Percentiles rank a stretch among this genome's conserved stretches.
Conservation (phyloP, 305 asterid genomes). For the Fraxinus floribunda region DNA sequence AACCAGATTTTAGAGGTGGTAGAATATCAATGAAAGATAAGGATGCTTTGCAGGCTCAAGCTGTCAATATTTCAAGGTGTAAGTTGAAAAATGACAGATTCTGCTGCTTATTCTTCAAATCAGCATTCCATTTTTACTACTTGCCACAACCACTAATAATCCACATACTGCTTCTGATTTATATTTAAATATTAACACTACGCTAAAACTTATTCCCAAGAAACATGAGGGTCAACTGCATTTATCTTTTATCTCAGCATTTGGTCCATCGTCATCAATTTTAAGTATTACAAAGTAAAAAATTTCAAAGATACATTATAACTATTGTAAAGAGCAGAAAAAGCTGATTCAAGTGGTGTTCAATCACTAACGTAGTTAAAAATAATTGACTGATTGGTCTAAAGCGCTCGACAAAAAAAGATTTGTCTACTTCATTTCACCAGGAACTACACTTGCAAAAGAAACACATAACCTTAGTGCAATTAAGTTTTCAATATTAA, state of each 20-base stretch:
- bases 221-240: neutral
- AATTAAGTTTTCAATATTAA: neutral
- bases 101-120: neutral
- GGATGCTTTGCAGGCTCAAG: conserved; percentile 1
- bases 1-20: neutral
- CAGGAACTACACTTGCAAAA: neutral
- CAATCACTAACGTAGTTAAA: neutral
- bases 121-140: conserved; percentile 19
- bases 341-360: neutral
- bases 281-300: neutral
- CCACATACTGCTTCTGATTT: neutral
- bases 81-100: neutral
- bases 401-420: neutral
- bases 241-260: neutral
- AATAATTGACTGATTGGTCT: neutral
- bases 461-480: conserved; percentile 24
- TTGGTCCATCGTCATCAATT: neutral
- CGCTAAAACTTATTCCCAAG: neutral
- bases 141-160: conserved; percentile 21
- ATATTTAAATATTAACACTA: neutral
- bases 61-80: neutral
- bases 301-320: neutral
- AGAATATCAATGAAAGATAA: neutral
- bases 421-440: neutral
- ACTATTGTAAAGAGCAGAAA: neutral